A percentile compares a stretch with the other conserved stretches of the same genome.
phyloP scores from a whole-genome alignment of 306 rosid species.

The Cicer pinnatifidum region DNA sequence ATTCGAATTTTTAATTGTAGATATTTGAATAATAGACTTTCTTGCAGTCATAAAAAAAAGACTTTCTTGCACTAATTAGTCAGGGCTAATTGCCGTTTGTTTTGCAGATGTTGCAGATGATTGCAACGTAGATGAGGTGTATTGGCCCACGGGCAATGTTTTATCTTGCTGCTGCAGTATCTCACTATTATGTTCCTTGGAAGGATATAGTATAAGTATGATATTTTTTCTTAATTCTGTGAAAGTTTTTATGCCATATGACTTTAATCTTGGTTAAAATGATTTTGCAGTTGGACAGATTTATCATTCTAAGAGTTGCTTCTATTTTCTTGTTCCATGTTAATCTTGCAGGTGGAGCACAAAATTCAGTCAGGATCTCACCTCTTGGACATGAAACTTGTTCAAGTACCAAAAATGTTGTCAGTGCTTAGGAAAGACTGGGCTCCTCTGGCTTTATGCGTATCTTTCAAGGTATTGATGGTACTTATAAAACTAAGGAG shows the following conservation, averaged over 20 bases:
- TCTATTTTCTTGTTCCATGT: conserved; percentile 18
- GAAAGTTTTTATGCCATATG: conserved; percentile 2
- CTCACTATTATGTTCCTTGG: conserved; percentile 97
- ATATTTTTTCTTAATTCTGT: conserved; percentile 38
- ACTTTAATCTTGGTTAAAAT: conserved; percentile 21
- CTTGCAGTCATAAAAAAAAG: not conserved
- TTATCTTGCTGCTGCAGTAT: conserved; percentile 96
- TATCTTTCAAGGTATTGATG: conserved; percentile 83
- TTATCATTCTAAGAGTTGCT: not conserved
- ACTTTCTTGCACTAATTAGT: conserved; percentile 20
- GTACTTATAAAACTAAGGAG: not conserved
- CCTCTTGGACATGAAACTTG: conserved; percentile 79
- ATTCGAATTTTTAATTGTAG: conserved; percentile 18
- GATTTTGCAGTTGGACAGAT: conserved; percentile 29
- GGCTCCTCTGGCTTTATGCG: conserved; percentile 82
- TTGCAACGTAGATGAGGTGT: conserved; percentile 57
- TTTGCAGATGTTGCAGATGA: conserved; percentile 73
- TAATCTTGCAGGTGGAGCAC: conserved; percentile 76
- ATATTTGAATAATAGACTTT: not conserved
- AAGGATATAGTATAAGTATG: conserved; percentile 76
- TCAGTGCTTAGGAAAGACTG: conserved; percentile 68
- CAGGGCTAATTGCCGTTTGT: conserved; percentile 21
- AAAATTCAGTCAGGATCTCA: conserved; percentile 92
- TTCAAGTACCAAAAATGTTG: conserved; percentile 95
- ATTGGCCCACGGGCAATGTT: conserved; percentile 69